Base-by-base conservation (phyloP, 805 yeast species). In the Wickerhamomyces hampshirensis region DNA sequence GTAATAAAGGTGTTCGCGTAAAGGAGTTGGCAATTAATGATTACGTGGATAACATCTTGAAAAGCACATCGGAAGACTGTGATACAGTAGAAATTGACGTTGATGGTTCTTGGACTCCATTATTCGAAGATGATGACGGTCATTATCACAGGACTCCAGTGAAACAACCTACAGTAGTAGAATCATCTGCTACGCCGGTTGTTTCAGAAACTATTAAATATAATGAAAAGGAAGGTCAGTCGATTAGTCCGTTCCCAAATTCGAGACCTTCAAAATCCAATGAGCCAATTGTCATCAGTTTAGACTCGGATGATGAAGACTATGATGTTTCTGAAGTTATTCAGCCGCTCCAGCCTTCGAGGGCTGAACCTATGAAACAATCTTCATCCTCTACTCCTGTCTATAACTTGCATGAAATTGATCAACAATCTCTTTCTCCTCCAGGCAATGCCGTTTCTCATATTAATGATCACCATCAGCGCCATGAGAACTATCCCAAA, bases 21-120 rank as follows among this genome's bases (percentile, higher is more conserved):
- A 70, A 71, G 12, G 80, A 80, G 42, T 55, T 93, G 35, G 78
- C 82, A 0, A 64, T 88, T 0, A 87, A 85, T 46, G 95, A 85
- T 42, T 91, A 77, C 53, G 73, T 85, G 33, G 52, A 57, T 28
- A 83, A 81, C 11, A 76, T 91, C 33, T 51, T 91, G 15, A 53
- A 66, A 2, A 51, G 55, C 2, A 77, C 88, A 0, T 54, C 59
- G 2, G 73, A 66, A 2, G 76, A 75, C 10, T 75, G 72, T 3
- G 91, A 84, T 27, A 70, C 71, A 16, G 82, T 91, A 12, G 78
- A 74, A 35, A 65, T 93, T 13, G 69, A 74, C 11, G 64, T 74
- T 1, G 84, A 85, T 50, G 98, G 97, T 0, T 48, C 71, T 0
- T 91, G 97, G 96, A 59, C 53, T 3, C 68, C 69, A 1, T 40